phyloP scores from a whole-genome alignment of 2,329 filamentous ascomycete species.

The Triangularia setosa region DNA sequence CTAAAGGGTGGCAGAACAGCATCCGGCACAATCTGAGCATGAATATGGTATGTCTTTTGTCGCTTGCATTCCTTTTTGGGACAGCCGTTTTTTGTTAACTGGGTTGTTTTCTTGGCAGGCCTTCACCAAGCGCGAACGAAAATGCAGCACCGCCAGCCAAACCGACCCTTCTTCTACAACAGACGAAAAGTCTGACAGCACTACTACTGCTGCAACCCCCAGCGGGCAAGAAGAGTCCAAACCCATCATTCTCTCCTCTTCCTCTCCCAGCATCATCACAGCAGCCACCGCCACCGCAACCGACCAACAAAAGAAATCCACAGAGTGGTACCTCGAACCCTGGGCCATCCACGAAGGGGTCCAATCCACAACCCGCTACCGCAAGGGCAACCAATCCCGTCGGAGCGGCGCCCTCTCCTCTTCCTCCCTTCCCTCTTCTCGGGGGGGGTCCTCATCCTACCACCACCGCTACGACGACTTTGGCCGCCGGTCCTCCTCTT shows the following conservation, averaged over 20 bases:
- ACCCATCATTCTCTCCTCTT: not conserved
- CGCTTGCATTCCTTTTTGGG: not conserved
- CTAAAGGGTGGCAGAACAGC: constrained; percentile 88
- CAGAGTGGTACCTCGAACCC: constrained; percentile 71
- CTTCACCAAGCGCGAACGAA: constrained; percentile 38
- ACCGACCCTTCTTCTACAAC: not conserved
- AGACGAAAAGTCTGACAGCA: not conserved
- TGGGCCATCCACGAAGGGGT: constrained; percentile 65
- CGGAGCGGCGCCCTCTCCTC: constrained; percentile 10
- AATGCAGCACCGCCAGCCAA: constrained; percentile 25
- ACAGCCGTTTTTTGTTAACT: not conserved
- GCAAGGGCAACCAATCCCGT: constrained; percentile 42
- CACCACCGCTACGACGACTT: not conserved
- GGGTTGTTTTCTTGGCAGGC: constrained; percentile 16
- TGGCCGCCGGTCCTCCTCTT: not conserved
- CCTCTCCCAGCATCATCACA: not conserved
- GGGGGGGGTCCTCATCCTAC: not conserved
- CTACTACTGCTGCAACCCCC: too few species aligned
- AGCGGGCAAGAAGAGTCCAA: not conserved
- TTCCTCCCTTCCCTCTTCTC: not conserved
- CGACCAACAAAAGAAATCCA: constrained; percentile 54
- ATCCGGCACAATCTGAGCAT: constrained; percentile 95
- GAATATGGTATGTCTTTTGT: constrained; percentile 65
- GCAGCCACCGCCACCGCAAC: constrained; percentile 1
- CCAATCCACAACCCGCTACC: constrained; percentile 79